phyloP scores from a whole-genome alignment of 805 yeast species.

The Barnettozyma pratensis region DNA sequence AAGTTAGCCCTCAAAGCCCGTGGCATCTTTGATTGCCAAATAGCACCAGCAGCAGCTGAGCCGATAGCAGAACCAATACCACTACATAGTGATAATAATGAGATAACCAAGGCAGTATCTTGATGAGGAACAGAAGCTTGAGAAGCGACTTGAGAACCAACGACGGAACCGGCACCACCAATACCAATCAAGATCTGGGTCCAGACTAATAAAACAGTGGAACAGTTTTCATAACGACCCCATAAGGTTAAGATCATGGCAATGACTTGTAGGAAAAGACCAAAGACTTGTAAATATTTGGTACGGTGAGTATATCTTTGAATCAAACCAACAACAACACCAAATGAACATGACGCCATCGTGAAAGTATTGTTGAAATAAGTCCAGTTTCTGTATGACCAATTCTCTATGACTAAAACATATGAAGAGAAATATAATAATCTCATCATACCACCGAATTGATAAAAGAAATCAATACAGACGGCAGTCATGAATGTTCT shows the following conservation, averaged over 20 bases:
- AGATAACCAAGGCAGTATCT: constrained; percentile 33
- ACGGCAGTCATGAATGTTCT: constrained; percentile 30
- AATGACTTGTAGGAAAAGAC: constrained; percentile 27
- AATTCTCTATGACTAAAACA: constrained; percentile 26
- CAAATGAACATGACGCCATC: constrained; percentile 32
- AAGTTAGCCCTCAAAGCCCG: constrained; percentile 26
- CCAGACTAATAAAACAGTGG: constrained; percentile 20
- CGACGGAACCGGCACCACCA: constrained; percentile 33
- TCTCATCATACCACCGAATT: constrained; percentile 22
- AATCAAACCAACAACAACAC: constrained; percentile 29
- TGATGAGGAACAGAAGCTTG: constrained; percentile 37
- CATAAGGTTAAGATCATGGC: constrained; percentile 26
- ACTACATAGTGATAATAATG: constrained; percentile 29
- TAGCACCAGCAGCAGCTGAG: constrained; percentile 33
- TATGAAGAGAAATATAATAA: constrained; percentile 29
- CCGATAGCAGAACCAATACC: constrained; percentile 35
- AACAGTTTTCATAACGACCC: constrained; percentile 16
- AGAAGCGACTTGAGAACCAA: constrained; percentile 30
- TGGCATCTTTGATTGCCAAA: constrained; percentile 30
- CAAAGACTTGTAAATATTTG: constrained; percentile 29
- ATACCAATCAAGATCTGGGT: constrained; percentile 30
- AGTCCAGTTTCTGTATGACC: constrained; percentile 29
- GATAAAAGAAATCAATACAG: constrained; percentile 27
- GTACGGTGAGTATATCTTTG: constrained; percentile 31
- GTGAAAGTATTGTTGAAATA: constrained; percentile 31